A percentile compares a stretch with the other conserved stretches of the same genome.
These are phyloP conservation scores for Rutstroemia sp. DNA, from an alignment of 2,329 filamentous ascomycete genomes.

Conservation along the genomic window DNA sequence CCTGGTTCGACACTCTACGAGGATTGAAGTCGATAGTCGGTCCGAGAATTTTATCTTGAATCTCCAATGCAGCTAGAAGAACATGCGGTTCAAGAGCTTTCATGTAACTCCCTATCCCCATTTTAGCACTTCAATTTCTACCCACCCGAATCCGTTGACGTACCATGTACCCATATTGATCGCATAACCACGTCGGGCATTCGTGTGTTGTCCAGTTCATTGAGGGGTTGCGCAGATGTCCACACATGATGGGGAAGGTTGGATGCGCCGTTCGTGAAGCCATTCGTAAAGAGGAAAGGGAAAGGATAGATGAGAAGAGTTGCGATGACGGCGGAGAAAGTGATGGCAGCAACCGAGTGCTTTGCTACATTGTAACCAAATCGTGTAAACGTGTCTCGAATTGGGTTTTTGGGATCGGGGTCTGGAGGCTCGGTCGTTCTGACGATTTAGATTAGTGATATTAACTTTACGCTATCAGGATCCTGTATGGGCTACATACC, in stretches of 20 bases:
- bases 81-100: conserved; percentile 60
- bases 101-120: conserved; percentile 54
- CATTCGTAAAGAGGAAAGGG: conserved; percentile 65
- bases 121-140: conserved; percentile 10
- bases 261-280: conserved; percentile 63
- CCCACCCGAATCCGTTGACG: neutral
- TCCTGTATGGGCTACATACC: conserved; percentile 43
- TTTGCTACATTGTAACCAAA: conserved; percentile 65
- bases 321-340: conserved; percentile 66
- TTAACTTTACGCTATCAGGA: neutral
- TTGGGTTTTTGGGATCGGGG: conserved; percentile 55
- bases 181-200: conserved; percentile 69
- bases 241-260: conserved; percentile 73
- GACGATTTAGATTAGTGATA: conserved; percentile 1
- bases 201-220: conserved; percentile 40
- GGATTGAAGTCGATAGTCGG: conserved; percentile 49
- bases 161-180: conserved; percentile 72
- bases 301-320: conserved; percentile 67
- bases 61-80: conserved; percentile 56
- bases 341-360: conserved; percentile 66
- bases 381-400: conserved; percentile 56
- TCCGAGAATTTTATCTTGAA: conserved; percentile 65
- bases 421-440: conserved; percentile 70
- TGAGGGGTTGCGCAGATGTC: conserved; percentile 63
- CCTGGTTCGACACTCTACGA: conserved; percentile 26